Evolutionary conservation across 768 basidiomycete species (phyloP).

Genomic region (Leccinum disarticulatum): DNA sequence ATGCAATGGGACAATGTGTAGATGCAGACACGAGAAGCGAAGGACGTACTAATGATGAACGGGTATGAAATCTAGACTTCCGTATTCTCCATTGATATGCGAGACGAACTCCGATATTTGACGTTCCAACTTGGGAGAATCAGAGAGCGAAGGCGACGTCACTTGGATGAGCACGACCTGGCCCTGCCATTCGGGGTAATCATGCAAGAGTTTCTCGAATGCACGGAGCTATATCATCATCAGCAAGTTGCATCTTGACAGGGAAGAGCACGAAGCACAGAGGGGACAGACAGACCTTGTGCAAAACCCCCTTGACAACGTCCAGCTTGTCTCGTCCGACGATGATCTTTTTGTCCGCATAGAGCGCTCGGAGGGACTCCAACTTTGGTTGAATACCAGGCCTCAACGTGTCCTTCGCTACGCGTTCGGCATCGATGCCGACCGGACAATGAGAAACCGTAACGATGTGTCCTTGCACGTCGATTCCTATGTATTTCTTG

Average conservation of each 20-base stretch:
- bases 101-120: conserved; percentile 93
- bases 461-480: conserved; percentile 83
- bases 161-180: conserved; percentile 82
- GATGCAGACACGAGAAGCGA: not conserved
- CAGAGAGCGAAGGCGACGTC: conserved; percentile 88
- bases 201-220: conserved; percentile 89
- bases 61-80: conserved; percentile 91
- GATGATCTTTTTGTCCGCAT: conserved; percentile 98
- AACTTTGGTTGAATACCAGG: conserved; percentile 91
- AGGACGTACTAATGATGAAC: conserved; percentile 92
- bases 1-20: not conserved
- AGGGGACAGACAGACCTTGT: conserved; percentile 67
- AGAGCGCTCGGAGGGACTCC: conserved; percentile 76
- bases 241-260: not conserved
- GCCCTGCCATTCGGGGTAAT: conserved; percentile 95
- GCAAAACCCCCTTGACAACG: conserved; percentile 96
- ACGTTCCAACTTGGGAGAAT: conserved; percentile 90
- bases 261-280: not conserved
- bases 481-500: conserved; percentile 50
- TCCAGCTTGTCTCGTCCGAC: conserved; percentile 97
- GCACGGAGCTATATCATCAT: conserved; percentile 67
- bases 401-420: conserved; percentile 76
- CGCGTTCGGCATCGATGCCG: conserved; percentile 90
- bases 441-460: conserved; percentile 90
- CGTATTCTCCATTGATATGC: conserved; percentile 94